Percentiles rank a stretch among this genome's conserved stretches.
Evolutionary conservation across 2,329 filamentous ascomycete species (phyloP).

Genomic region (Neurospora crassa): DNA sequence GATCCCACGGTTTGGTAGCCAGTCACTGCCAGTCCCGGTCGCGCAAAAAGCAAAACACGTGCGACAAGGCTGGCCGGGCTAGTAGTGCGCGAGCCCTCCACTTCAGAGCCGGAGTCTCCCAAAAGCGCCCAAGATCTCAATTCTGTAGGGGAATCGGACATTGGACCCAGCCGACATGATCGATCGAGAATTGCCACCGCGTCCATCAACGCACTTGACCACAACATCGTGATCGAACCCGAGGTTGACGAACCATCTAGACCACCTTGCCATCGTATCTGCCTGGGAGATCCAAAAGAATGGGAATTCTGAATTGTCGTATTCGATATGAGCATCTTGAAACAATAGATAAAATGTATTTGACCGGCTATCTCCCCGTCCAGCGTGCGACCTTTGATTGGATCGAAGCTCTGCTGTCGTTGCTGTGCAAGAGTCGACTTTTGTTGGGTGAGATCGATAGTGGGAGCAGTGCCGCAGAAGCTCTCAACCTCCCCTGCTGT

Average conservation of each 20-base stretch:
- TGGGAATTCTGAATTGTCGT: neutral
- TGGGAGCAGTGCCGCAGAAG: neutral
- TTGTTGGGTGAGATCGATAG: neutral
- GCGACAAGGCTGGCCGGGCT: neutral
- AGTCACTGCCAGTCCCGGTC: neutral
- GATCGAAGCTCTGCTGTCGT: neutral
- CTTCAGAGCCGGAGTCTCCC: neutral
- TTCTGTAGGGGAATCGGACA: constrained; percentile 2
- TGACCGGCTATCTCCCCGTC: neutral
- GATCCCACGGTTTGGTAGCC: neutral
- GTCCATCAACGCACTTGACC: neutral
- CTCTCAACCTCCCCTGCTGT: neutral
- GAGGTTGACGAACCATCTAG: neutral
- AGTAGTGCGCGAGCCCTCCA: neutral
- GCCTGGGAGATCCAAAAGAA: neutral
- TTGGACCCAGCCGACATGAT: neutral
- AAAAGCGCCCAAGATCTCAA: neutral
- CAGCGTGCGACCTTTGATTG: neutral
- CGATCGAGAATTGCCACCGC: neutral
- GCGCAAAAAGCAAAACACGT: neutral
- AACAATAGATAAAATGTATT: neutral
- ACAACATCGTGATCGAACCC: neutral
- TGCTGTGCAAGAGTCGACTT: neutral
- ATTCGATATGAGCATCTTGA: neutral
- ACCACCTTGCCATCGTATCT: neutral